Conservation (phyloP, 73 alveolate species). For the Halteria grandinella region DNA sequence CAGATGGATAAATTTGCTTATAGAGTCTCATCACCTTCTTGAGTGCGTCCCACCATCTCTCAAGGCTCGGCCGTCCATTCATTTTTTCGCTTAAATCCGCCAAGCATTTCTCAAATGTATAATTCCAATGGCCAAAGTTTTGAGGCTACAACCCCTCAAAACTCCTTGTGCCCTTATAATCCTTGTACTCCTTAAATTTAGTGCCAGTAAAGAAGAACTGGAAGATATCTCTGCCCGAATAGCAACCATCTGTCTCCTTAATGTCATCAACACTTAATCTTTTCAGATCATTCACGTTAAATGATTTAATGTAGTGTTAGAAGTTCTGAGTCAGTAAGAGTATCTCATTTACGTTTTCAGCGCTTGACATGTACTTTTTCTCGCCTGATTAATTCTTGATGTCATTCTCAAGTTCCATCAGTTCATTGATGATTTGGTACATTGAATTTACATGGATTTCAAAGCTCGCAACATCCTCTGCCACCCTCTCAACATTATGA, state of each 20-base stretch:
- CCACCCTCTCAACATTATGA: conserved; percentile 83
- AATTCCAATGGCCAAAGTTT: conserved; percentile 22
- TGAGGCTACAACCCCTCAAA: conserved; percentile 1
- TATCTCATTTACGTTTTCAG: background rate
- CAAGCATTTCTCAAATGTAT: conserved; percentile 3
- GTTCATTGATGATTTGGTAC: background rate
- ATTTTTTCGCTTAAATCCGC: conserved; percentile 3
- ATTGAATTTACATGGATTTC: background rate
- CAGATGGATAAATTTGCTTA: background rate
- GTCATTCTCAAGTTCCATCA: conserved; percentile 1
- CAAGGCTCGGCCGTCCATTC: conserved; percentile 6
- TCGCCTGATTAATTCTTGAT: background rate
- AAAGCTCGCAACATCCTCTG: conserved; percentile 77
- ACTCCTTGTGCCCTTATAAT: background rate
- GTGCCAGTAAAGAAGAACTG: conserved; percentile 22
- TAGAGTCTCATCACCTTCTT: conserved; percentile 29
- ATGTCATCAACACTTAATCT: background rate
- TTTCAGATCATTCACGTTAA: background rate
- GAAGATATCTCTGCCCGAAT: conserved; percentile 15
- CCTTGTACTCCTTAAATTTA: conserved; percentile 1
- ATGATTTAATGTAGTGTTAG: background rate
- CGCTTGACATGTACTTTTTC: background rate
- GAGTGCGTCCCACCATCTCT: conserved; percentile 40
- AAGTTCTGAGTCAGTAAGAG: conserved; percentile 5
- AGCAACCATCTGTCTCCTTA: conserved; percentile 5